Evolutionary conservation across 768 basidiomycete species (phyloP), one percentile per base, ranked within the genome.

Genomic region (Suillus variegatus): DNA sequence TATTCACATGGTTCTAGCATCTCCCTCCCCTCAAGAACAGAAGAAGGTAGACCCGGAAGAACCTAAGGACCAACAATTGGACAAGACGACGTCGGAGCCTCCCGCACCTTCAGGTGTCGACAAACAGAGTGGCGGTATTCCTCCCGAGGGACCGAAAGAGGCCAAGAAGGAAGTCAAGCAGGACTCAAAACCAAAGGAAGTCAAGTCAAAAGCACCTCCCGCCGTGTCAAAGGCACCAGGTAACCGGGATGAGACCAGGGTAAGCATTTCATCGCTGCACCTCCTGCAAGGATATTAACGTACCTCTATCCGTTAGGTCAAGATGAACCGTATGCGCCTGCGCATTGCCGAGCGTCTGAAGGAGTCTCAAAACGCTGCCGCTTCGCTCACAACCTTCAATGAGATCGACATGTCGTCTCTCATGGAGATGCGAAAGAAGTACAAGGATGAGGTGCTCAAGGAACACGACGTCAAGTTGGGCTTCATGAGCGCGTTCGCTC

Each of bases 331-430:
- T 61, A 99, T 99, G 97, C 93, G 97, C 56, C 84, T 93, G 68
- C 94, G 96, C 67, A 99, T 99, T 73, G 92, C 96, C 56, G 94
- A 96, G 80, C 95, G 97, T 61, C 87, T 99, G 76, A 99, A 99
- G 82, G 91, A 97, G 76, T 97, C 96, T 28, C 97, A 99, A 78
- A 97, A 98, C 75, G 88, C 93, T 22, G 97, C 97, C 5, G 97
- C 97, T 56, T 96, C 95, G 60, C 79, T 99, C 66, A 99, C 97
- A 41, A 99, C 97, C 32, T 99, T 99, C 87, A 98, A 99, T 82
- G 97, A 99, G 81, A 94, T 99, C 75, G 97, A 99, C 82, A 99
- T 99, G 97, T 95, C 94, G 49, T 90, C 93, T 51, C 82, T 99
- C 64, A 92, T 97, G 82, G 89, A 91, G 49, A 88, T 99, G 89